Conservation (phyloP, 208 protist species). For the Entamoeba invadens region DNA sequence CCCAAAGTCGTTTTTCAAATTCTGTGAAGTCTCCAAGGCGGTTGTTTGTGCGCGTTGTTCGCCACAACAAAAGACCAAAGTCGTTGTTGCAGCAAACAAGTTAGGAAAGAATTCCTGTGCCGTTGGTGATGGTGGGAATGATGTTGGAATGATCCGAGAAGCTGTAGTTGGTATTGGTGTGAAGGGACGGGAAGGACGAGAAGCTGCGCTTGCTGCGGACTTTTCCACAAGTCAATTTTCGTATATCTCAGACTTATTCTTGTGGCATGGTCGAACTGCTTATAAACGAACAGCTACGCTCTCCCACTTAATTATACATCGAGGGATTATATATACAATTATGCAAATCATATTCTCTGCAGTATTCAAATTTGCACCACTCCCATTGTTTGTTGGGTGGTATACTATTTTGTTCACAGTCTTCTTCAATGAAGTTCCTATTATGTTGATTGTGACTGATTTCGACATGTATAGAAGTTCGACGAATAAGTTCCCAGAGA, state of each 20-base stretch:
- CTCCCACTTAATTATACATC: background rate
- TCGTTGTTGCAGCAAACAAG: background rate
- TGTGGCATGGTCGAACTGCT: constrained; percentile 21
- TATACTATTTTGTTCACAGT: background rate
- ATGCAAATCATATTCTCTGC: background rate
- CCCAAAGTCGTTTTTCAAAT: background rate
- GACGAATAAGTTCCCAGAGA: background rate
- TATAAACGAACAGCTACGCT: constrained; percentile 1
- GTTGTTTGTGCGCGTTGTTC: constrained; percentile 6
- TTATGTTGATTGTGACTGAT: background rate
- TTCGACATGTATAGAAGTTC: background rate
- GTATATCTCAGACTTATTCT: constrained; percentile 9
- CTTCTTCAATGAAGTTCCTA: background rate
- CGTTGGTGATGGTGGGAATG: constrained; percentile 34
- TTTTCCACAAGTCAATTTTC: constrained; percentile 21
- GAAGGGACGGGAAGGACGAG: constrained; percentile 20
- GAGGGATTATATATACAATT: background rate
- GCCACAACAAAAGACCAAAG: constrained; percentile 9
- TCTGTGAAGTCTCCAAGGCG: background rate
- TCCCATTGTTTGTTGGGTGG: background rate
- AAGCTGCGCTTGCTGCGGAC: constrained; percentile 21
- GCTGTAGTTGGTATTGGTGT: constrained; percentile 27
- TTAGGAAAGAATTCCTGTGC: background rate
- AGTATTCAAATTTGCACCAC: background rate
- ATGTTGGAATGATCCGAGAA: constrained; percentile 23